Evolutionary conservation across 106 monocot species (phyloP).

Genomic region (Apostasia ramifera): DNA sequence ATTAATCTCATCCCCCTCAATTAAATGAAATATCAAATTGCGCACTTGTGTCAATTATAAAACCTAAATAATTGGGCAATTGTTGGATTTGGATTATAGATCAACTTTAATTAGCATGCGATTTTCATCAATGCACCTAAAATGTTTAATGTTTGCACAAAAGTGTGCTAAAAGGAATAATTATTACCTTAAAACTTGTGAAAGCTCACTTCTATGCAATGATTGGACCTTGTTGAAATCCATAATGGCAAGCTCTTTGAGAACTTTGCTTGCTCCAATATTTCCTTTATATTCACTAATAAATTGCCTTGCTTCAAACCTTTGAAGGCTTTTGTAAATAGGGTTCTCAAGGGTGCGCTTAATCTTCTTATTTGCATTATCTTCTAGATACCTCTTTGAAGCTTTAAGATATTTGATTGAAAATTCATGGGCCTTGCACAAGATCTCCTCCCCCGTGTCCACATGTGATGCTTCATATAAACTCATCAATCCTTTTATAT

Average conservation of each 20-base stretch:
- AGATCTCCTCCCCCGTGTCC: conserved; percentile 26
- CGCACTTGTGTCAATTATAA: not conserved
- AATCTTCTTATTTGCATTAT: conserved; percentile 5
- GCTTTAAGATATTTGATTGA: conserved; percentile 15
- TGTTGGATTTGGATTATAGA: not conserved
- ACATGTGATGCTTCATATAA: conserved; percentile 45
- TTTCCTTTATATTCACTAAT: not conserved
- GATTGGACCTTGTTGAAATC: conserved; percentile 33
- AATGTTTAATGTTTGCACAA: no score
- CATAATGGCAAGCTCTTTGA: conserved; percentile 24
- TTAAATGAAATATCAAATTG: not conserved
- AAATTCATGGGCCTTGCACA: conserved; percentile 29
- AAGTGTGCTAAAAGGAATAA: not conserved
- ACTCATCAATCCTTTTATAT: conserved; percentile 30
- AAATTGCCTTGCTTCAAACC: conserved; percentile 12
- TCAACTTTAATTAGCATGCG: not conserved
- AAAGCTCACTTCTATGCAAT: conserved; percentile 23
- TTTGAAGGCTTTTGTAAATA: conserved; percentile 24
- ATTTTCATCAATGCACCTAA: not conserved
- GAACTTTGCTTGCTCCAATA: not conserved
- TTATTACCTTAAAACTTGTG: conserved; percentile 23
- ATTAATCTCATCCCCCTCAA: not conserved
- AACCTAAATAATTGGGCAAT: not conserved
- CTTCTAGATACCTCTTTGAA: conserved; percentile 9
- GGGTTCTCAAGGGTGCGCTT: conserved; percentile 26